These are phyloP conservation scores for Monosporascus cannonballus DNA, from an alignment of 2,329 filamentous ascomycete genomes.

Conservation along the genomic window DNA sequence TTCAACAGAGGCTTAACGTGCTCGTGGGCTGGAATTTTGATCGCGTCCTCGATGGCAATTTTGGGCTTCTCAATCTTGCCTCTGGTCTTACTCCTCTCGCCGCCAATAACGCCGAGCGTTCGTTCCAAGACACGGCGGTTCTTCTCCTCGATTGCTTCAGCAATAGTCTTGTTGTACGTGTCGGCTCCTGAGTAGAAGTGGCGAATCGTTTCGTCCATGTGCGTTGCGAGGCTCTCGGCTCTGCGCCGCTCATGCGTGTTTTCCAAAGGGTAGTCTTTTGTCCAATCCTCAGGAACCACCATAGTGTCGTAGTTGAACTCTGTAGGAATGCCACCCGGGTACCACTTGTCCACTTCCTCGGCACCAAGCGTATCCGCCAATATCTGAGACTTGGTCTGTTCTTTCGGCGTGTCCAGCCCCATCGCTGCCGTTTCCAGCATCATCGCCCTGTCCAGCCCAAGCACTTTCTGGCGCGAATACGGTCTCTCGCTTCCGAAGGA, in stretches of 20 bases:
- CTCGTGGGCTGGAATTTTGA: constrained; percentile 24
- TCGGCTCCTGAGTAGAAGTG: constrained; percentile 35
- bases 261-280: constrained; percentile 9
- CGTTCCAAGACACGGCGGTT: constrained; percentile 21
- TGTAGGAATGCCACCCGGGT: constrained; percentile 22
- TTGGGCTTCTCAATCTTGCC: constrained; percentile 17
- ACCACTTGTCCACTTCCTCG: constrained; percentile 25
- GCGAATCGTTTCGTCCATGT: constrained; percentile 23
- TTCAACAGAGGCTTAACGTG: not conserved
- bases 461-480: constrained; percentile 4
- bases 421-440: too few relatives aligned
- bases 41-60: constrained; percentile 33
- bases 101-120: constrained; percentile 31
- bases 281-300: constrained; percentile 18
- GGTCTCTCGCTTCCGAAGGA: constrained; percentile 6
- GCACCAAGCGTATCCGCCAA: constrained; percentile 24
- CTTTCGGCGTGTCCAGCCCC: not conserved
- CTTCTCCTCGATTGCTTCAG: constrained; percentile 25
- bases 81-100: constrained; percentile 23
- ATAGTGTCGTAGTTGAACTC: constrained; percentile 19
- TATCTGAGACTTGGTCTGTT: constrained; percentile 6
- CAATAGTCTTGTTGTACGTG: constrained; percentile 28
- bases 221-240: constrained; percentile 17
- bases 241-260: constrained; percentile 12
- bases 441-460: not conserved